Evolutionary conservation across 345 rosid genomes (phyloP).

Genomic region (Rhodomyrtus tomentosa): DNA sequence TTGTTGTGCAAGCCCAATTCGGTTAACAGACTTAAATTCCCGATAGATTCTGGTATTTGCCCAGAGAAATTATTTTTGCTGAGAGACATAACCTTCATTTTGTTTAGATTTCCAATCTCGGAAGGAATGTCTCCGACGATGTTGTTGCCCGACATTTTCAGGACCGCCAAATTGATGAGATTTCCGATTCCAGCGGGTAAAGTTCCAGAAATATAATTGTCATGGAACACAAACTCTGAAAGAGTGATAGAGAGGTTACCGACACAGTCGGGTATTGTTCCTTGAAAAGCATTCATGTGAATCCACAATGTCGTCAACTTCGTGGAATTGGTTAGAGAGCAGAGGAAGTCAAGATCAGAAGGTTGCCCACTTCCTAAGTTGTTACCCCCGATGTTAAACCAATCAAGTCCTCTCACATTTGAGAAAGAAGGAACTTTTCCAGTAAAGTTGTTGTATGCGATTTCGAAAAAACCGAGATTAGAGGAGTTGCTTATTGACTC

Average conservation of each 20-base stretch:
- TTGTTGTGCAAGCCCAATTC: neutral
- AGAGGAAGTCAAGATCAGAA: constrained; percentile 3
- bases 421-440: neutral
- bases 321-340: neutral
- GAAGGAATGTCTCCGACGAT: neutral
- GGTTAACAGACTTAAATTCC: neutral
- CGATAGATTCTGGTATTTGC: neutral
- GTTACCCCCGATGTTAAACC: rapidly evolving
- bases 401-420: neutral
- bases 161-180: neutral
- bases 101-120: neutral
- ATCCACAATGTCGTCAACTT: rapidly evolving
- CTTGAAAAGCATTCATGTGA: neutral
- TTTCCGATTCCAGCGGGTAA: neutral
- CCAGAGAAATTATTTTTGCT: neutral
- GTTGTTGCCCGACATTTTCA: neutral
- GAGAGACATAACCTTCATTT: neutral
- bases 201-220: neutral
- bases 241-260: neutral
- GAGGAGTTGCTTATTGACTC: neutral
- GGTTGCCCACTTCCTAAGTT: neutral
- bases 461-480: rapidly evolving
- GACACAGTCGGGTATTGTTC: neutral
- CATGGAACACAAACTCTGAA: rapidly evolving
- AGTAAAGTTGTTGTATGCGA: rapidly evolving